Evolutionary conservation across 306 rosid genomes (phyloP).

Genomic region (Cucurbita ficifolia): DNA sequence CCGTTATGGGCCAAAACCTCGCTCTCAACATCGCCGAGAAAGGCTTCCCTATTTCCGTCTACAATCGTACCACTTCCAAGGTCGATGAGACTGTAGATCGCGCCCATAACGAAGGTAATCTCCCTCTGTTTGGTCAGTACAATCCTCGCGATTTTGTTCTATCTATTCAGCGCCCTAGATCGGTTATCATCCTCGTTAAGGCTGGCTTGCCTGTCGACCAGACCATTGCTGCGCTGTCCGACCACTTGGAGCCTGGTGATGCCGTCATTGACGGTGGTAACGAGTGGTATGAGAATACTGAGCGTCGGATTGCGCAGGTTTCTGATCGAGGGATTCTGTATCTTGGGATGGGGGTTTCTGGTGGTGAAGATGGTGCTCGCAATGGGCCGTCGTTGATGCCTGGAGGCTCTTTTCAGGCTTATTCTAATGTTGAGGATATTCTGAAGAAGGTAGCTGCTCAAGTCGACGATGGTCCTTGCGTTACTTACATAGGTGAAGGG

Average conservation of each 20-base stretch:
- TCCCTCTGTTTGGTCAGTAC: conserved; percentile 60
- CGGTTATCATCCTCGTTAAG: conserved; percentile 85
- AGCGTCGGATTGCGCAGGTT: conserved; percentile 46
- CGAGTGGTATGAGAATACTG: conserved; percentile 89
- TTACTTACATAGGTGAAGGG: conserved; percentile 75
- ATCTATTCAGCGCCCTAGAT: conserved; percentile 74
- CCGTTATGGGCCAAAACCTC: conserved; percentile 97
- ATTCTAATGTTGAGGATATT: conserved; percentile 50
- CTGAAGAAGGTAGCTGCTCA: conserved; percentile 69
- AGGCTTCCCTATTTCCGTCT: conserved; percentile 92
- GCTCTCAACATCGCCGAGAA: conserved; percentile 93
- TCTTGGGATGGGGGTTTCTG: conserved; percentile 88
- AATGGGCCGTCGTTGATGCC: conserved; percentile 88
- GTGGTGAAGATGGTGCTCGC: conserved; percentile 91
- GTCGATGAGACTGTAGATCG: conserved; percentile 81
- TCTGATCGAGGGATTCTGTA: conserved; percentile 36
- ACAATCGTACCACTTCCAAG: conserved; percentile 76
- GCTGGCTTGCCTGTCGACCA: conserved; percentile 89
- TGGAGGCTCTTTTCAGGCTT: conserved; percentile 60
- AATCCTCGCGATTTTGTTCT: conserved; percentile 67
- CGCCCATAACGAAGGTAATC: conserved; percentile 52
- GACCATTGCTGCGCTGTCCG: conserved; percentile 60
- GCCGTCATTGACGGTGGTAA: conserved; percentile 83
- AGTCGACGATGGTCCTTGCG: conserved; percentile 87
- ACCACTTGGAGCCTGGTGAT: conserved; percentile 75